These are phyloP conservation scores for Penicillium canescens DNA, from an alignment of 495 filamentous ascomycete species.

Conservation along the genomic window DNA sequence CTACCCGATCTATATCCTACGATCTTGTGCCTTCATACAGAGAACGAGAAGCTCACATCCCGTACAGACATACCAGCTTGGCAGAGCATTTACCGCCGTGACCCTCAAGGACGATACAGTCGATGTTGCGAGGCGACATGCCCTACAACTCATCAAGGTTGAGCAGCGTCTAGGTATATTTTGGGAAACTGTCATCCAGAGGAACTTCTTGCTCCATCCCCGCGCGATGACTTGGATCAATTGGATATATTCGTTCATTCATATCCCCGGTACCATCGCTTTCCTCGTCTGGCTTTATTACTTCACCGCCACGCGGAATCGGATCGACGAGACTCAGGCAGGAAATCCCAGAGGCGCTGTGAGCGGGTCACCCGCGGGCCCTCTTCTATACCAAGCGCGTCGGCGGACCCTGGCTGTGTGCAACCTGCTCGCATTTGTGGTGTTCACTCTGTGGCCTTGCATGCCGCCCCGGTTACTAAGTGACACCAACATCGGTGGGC, in stretches of 20 bases:
- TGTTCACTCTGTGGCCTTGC: constrained; percentile 77
- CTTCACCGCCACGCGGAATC: constrained; percentile 57
- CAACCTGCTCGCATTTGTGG: constrained; percentile 74
- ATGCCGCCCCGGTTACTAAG: constrained; percentile 76
- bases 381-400: constrained; percentile 56
- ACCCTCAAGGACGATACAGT: constrained; percentile 59
- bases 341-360: constrained; percentile 35
- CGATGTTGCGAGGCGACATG: constrained; percentile 57
- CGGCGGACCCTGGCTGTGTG: constrained; percentile 72
- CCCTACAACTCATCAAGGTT: constrained; percentile 53
- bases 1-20: neutral
- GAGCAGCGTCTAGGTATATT: constrained; percentile 58
- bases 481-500: constrained; percentile 44
- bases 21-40: neutral
- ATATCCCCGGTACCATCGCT: constrained; percentile 76
- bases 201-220: constrained; percentile 49
- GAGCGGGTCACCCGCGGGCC: constrained; percentile 46
- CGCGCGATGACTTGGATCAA: constrained; percentile 56
- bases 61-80: constrained; percentile 59
- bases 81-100: constrained; percentile 61
- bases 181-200: constrained; percentile 56
- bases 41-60: neutral
- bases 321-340: constrained; percentile 35
- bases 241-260: constrained; percentile 75
- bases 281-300: constrained; percentile 69